These are phyloP conservation scores for Solanum pinnatisectum DNA, from an alignment of 257 asterid species.

Conservation along the genomic window DNA sequence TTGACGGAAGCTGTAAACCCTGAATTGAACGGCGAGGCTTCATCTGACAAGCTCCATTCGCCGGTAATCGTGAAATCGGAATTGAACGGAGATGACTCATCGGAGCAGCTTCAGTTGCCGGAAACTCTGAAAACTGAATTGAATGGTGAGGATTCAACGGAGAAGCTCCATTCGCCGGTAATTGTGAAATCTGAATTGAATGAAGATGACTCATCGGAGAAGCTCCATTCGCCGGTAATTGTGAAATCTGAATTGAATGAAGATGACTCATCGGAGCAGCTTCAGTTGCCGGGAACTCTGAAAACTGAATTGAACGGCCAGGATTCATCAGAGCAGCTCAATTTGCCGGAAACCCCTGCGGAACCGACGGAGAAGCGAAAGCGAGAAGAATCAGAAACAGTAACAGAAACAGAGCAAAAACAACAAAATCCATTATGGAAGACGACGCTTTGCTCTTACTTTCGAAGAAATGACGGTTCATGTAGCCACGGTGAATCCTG, in stretches of 20 bases:
- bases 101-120: conserved; percentile 11
- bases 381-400: conserved; percentile 27
- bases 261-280: neutral
- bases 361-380: conserved; percentile 58
- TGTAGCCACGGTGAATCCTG: conserved; percentile 87
- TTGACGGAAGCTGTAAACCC: conserved; percentile 49
- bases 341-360: conserved; percentile 26
- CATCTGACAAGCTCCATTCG: conserved; percentile 12
- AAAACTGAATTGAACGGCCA: conserved; percentile 26
- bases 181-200: neutral
- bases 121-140: conserved; percentile 45
- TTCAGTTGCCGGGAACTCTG: conserved; percentile 34
- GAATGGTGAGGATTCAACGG: conserved; percentile 25
- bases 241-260: neutral
- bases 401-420: conserved; percentile 1
- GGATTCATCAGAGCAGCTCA: conserved; percentile 20
- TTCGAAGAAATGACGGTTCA: conserved; percentile 38
- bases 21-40: conserved; percentile 22
- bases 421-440: conserved; percentile 63
- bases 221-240: conserved; percentile 12
- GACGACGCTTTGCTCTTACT: conserved; percentile 84
- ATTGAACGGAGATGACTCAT: conserved; percentile 23
- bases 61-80: conserved; percentile 19
- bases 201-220: conserved; percentile 6
- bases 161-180: conserved; percentile 17